Evolutionary conservation across 2,329 filamentous ascomycete species (phyloP), one percentile per base, ranked within the genome.

Genomic region (Capronia coronata): DNA sequence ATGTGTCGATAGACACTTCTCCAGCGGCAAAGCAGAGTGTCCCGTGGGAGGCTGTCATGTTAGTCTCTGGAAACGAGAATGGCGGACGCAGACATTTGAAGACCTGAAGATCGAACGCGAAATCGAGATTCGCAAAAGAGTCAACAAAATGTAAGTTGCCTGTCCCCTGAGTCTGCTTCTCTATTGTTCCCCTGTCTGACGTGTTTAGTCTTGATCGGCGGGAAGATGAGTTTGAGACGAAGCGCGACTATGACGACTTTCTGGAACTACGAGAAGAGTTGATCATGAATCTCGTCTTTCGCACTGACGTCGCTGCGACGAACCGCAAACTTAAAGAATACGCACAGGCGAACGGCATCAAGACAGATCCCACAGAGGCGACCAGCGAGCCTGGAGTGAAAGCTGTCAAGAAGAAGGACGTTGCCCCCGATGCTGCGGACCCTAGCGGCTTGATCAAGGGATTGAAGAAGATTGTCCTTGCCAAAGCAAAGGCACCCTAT

Each of bases 1-100:
- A 49, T 98, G 93, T 72, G 90, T 97, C 35, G 86, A 91, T 68
- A 86, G 91, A 48, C 87, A 97, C 62, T 98, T 97, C 76, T 86
- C 85, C 29, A 83, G 87, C 48, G 93, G 93, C 0, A 93, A 93
- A 0, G 87, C 89, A 48, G 86, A 89, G 54, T 98, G 94, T 65
- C 93, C 93, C 1, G 87, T 96, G 51, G 87, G 87, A 0, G 86
- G 85, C 34, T 98, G 93, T 71, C 80, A 82, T 65, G 84, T 86
- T 67, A 97, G 89, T 1, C 76, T 98, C 4, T 59, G 57, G 57
- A 59, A 59, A 41, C 57, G 57, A 39, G 82, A 83, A 34, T 98
- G 97, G 72, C 82, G 88, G 51, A 79, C 79, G 47, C 88, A 94
- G 63, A 97, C 89, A 48, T 98, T 97, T 65, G 85, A 83, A 55